phyloP scores from a whole-genome alignment of 441 rosid species.

The Omphalea diandra region DNA sequence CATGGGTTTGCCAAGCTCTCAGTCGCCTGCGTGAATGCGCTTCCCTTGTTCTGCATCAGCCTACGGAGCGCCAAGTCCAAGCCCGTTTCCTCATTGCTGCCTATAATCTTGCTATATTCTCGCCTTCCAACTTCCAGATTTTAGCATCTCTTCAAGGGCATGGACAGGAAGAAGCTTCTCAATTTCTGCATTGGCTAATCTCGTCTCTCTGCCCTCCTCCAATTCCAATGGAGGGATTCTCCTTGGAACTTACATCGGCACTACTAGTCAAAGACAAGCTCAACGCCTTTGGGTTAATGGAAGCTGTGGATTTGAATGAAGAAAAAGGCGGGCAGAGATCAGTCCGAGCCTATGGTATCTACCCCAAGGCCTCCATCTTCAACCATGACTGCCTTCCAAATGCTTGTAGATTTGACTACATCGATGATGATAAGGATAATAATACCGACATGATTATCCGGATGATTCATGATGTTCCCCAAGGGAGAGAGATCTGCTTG shows the following conservation, averaged over 20 bases:
- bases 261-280: too few relatives aligned
- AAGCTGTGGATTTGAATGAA: conserved; percentile 30
- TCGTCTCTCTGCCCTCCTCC: conserved; percentile 51
- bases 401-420: conserved; percentile 90
- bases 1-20: conserved; percentile 69
- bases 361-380: conserved; percentile 67
- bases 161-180: conserved; percentile 25
- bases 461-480: conserved; percentile 79
- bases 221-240: conserved; percentile 18
- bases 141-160: conserved; percentile 67
- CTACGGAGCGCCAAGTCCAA: conserved; percentile 58
- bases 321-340: conserved; percentile 43
- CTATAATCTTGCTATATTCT: conserved; percentile 54
- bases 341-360: conserved; percentile 75
- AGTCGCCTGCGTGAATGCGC: conserved; percentile 39
- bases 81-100: conserved; percentile 75
- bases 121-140: conserved; percentile 53
- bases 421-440: conserved; percentile 28
- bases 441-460: conserved; percentile 68
- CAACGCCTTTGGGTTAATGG: conserved; percentile 86
- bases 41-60: conserved; percentile 25
- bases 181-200: conserved; percentile 49
- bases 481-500: conserved; percentile 84
- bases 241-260: conserved; percentile 51
- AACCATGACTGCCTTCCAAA: conserved; percentile 94